A percentile compares a stretch with the other conserved stretches of the same genome.
These are phyloP conservation scores for Starmera quercuum DNA, from an alignment of 805 yeast species.

Conservation along the genomic window DNA sequence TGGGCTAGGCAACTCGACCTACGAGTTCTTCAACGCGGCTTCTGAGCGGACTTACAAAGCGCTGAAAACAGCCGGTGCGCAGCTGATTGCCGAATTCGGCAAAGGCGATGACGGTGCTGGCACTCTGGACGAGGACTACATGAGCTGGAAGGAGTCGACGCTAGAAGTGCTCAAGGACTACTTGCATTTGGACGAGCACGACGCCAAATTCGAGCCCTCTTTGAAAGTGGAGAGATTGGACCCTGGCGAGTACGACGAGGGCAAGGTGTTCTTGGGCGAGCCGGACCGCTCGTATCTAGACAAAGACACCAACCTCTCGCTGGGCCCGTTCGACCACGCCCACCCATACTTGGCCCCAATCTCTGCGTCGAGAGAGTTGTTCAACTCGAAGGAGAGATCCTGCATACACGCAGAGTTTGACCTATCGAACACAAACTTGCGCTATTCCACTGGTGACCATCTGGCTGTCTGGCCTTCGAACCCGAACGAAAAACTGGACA, in stretches of 20 bases:
- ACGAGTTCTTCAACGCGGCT: slow-evolving; percentile 84
- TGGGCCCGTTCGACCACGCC: slow-evolving; percentile 72
- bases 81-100: slow-evolving; percentile 68
- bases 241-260: slow-evolving; percentile 25
- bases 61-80: slow-evolving; percentile 60
- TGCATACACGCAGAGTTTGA: slow-evolving; percentile 92
- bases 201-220: slow-evolving; percentile 70
- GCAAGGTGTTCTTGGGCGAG: slow-evolving; percentile 70
- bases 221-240: slow-evolving; percentile 35
- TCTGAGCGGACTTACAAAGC: slow-evolving; percentile 53
- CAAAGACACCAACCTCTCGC: slow-evolving; percentile 25
- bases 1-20: slow-evolving; percentile 92
- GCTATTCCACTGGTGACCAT: slow-evolving; percentile 94
- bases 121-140: slow-evolving; percentile 89
- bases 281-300: slow-evolving; percentile 40
- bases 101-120: slow-evolving; percentile 95
- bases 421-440: slow-evolving; percentile 61
- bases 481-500: slow-evolving; percentile 63
- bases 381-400: slow-evolving; percentile 54
- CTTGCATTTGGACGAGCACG: slow-evolving; percentile 71
- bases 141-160: slow-evolving; percentile 83
- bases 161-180: slow-evolving; percentile 58
- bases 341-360: slow-evolving; percentile 82
- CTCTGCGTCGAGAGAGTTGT: slow-evolving; percentile 56
- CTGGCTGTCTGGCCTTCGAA: slow-evolving; percentile 93